Percentiles rank a stretch among this genome's conserved stretches.
Conservation (phyloP, 192 early-diverging fungal genomes). For the Coemansia sp. region DNA sequence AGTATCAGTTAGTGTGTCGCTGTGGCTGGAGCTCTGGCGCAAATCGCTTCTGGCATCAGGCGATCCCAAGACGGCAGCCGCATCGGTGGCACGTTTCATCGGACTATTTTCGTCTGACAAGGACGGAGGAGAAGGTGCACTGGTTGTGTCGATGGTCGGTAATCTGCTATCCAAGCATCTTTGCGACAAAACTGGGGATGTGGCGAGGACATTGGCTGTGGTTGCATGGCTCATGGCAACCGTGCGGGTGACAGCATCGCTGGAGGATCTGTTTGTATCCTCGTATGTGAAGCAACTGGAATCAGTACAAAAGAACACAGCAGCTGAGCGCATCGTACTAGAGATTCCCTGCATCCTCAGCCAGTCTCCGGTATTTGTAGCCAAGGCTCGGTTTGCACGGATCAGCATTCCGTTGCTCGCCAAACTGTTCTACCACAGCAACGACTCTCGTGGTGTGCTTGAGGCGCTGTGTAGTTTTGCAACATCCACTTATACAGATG, state of each 20-base stretch:
- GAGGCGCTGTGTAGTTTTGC: constrained; percentile 14
- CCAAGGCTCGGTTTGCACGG: constrained; percentile 7
- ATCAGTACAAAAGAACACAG: not conserved
- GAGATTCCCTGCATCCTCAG: not conserved
- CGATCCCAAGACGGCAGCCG: not conserved
- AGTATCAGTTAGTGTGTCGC: too few species aligned
- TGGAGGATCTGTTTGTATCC: constrained; percentile 4
- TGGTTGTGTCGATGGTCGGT: constrained; percentile 8
- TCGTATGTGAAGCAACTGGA: not conserved
- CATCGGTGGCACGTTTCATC: constrained; percentile 9
- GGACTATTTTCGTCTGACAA: not conserved
- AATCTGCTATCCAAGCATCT: constrained; percentile 9
- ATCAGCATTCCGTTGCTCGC: constrained; percentile 17
- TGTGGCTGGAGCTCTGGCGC: constrained; percentile 40
- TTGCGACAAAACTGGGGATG: not conserved
- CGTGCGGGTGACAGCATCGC: constrained; percentile 2
- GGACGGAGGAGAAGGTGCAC: too few species aligned
- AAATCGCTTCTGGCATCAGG: constrained; percentile 8
- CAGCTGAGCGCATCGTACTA: not conserved
- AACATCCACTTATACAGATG: constrained; percentile 6
- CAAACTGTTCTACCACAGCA: constrained; percentile 6
- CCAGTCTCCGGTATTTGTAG: too few species aligned
- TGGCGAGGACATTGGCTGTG: not conserved
- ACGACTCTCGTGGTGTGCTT: too few species aligned
- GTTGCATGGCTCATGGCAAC: constrained; percentile 9